Percentiles rank a stretch among this genome's conserved stretches.
These are phyloP conservation scores for Coffea humblotiana DNA, from an alignment of 305 asterid species.

Conservation along the genomic window DNA sequence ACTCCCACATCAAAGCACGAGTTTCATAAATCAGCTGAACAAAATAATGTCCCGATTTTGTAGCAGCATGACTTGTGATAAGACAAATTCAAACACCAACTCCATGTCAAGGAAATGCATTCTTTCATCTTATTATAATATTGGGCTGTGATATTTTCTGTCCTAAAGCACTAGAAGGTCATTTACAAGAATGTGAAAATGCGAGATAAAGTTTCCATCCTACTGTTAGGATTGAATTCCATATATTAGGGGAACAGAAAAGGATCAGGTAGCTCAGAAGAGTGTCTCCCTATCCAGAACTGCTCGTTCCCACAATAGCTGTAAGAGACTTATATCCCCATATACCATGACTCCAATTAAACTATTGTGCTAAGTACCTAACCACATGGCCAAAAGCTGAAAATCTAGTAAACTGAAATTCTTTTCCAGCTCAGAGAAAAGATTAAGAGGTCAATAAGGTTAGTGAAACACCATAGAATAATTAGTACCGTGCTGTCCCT, in stretches of 20 bases:
- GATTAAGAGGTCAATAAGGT: neutral
- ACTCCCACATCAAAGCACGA: neutral
- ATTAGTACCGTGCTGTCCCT: neutral
- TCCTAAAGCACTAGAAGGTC: neutral
- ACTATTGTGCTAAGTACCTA: neutral
- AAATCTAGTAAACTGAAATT: neutral
- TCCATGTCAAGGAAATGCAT: neutral
- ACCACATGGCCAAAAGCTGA: neutral
- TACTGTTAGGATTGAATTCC: neutral
- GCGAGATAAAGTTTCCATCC: neutral
- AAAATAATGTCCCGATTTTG: neutral
- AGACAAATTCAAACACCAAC: neutral
- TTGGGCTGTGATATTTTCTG: neutral
- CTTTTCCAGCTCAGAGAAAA: neutral
- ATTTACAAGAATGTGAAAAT: neutral
- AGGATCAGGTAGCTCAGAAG: neutral
- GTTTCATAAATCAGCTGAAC: neutral
- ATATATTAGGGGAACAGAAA: neutral
- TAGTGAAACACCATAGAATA: neutral
- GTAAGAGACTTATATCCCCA: neutral
- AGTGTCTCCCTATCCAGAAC: neutral
- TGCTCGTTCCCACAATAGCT: neutral
- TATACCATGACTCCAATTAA: neutral
- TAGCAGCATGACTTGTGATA: neutral
- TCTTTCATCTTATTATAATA: neutral